Conservation (phyloP, 116 monocot genomes). For the Phalaenopsis hybrid region DNA sequence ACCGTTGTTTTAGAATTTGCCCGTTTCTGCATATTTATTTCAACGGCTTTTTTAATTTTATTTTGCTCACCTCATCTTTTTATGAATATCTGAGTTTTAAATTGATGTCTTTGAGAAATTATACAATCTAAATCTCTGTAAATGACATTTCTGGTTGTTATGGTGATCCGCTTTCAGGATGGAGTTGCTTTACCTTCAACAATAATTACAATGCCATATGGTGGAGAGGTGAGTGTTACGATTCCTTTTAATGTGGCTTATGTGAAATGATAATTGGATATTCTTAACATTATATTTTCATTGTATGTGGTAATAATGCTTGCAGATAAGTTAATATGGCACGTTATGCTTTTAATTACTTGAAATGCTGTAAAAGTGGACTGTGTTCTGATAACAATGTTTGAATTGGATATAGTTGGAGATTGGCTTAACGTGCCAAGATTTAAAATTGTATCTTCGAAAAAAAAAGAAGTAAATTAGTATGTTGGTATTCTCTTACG, state of each 20-base stretch:
- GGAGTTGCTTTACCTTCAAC: constrained; percentile 93
- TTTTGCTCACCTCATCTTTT: background rate
- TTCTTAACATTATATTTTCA: background rate
- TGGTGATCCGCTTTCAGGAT: constrained; percentile 52
- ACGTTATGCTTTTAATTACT: background rate
- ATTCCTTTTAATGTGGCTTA: constrained; percentile 10
- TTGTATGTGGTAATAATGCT: background rate
- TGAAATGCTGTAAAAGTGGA: background rate
- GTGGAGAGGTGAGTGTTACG: constrained; percentile 68
- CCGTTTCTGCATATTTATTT: background rate
- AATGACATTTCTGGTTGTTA: background rate
- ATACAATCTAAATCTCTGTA: background rate
- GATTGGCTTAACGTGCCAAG: background rate
- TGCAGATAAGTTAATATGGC: background rate
- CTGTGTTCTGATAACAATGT: background rate
- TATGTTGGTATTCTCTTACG: background rate
- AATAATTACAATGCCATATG: constrained; percentile 75
- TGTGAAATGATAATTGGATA: background rate
- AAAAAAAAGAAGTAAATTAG: background rate
- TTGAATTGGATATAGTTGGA: background rate
- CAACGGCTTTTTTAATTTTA: background rate
- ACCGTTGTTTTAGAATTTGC: background rate
- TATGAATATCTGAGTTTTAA: background rate
- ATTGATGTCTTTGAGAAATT: background rate
- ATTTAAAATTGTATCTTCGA: background rate